These are phyloP conservation scores for Leishmania braziliensis DNA, from an alignment of 208 protist species.

Conservation along the genomic window DNA sequence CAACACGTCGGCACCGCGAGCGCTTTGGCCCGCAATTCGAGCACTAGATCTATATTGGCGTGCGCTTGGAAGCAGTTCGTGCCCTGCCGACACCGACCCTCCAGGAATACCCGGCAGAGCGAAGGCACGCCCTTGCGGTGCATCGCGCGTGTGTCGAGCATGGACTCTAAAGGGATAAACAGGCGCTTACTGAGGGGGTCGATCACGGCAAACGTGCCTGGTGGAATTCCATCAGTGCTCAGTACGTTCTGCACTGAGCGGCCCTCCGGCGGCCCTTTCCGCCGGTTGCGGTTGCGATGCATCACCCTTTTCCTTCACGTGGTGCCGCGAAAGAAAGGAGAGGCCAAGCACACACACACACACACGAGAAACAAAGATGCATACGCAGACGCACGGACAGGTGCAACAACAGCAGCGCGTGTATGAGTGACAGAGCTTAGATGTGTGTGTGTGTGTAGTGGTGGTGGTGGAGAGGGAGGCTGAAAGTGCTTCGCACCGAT, in stretches of 20 bases:
- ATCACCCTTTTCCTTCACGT: slow-evolving; percentile 8
- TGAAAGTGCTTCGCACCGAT: not conserved
- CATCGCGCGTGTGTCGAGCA: slow-evolving; percentile 78
- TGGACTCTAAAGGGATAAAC: slow-evolving; percentile 60
- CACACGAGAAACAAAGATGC: not conserved
- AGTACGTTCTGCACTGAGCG: slow-evolving; percentile 53
- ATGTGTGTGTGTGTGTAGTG: not conserved
- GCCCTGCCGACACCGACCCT: slow-evolving; percentile 81
- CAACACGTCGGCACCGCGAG: slow-evolving; percentile 81
- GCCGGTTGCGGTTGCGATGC: slow-evolving; percentile 38
- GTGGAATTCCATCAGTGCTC: slow-evolving; percentile 48
- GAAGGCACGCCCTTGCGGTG: slow-evolving; percentile 79
- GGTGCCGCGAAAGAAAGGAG: not conserved
- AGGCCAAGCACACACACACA: not conserved
- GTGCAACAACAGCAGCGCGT: not conserved
- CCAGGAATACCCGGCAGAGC: slow-evolving; percentile 77
- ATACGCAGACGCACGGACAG: not conserved
- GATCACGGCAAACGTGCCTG: slow-evolving; percentile 76
- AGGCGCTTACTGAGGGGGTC: slow-evolving; percentile 79
- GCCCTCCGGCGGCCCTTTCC: slow-evolving; percentile 21
- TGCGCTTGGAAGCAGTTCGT: slow-evolving; percentile 80
- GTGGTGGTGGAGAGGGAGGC: not conserved
- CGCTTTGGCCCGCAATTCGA: slow-evolving; percentile 53
- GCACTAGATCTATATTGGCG: slow-evolving; percentile 52
- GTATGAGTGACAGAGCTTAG: not conserved